phyloP scores from a whole-genome alignment of 495 filamentous ascomycete genomes.

The Talaromyces proteolyticus region DNA sequence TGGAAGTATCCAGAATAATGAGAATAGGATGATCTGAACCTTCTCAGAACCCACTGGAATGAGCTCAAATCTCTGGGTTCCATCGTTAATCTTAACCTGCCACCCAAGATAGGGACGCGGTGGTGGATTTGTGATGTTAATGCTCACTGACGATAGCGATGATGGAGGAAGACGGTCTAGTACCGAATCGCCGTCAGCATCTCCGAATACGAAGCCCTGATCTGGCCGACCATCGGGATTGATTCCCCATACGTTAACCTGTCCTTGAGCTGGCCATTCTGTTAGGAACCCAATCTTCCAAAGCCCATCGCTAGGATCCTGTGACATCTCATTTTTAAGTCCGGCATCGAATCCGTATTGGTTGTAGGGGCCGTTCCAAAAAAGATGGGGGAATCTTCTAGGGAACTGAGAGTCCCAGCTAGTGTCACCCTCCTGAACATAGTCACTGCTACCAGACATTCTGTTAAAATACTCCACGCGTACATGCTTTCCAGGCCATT shows the following conservation, averaged over 20 bases:
- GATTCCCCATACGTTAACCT: constrained; percentile 66
- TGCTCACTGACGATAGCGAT: constrained; percentile 45
- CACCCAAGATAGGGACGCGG: constrained; percentile 51
- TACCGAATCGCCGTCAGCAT: constrained; percentile 54
- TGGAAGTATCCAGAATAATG: constrained; percentile 53
- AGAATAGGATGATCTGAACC: constrained; percentile 52
- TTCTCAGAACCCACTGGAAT: constrained; percentile 48
- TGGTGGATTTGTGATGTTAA: constrained; percentile 57
- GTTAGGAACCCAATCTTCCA: constrained; percentile 60
- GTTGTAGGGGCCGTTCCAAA: constrained; percentile 60
- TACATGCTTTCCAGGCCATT: constrained; percentile 61
- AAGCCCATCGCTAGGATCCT: constrained; percentile 40
- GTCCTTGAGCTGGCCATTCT: constrained; percentile 59
- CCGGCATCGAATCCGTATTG: constrained; percentile 65
- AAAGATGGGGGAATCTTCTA: constrained; percentile 60
- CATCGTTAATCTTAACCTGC: constrained; percentile 52
- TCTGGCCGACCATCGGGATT: constrained; percentile 61
- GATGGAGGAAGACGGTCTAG: constrained; percentile 60
- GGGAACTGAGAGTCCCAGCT: constrained; percentile 24
- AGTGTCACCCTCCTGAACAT: constrained; percentile 58
- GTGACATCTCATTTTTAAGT: constrained; percentile 47
- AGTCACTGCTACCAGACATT: constrained; percentile 57
- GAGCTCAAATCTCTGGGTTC: constrained; percentile 42
- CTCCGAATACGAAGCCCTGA: constrained; percentile 50
- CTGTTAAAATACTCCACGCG: constrained; percentile 64